Base-by-base conservation (phyloP, 2,329 filamentous ascomycete species). In the Penicillium sp. region DNA sequence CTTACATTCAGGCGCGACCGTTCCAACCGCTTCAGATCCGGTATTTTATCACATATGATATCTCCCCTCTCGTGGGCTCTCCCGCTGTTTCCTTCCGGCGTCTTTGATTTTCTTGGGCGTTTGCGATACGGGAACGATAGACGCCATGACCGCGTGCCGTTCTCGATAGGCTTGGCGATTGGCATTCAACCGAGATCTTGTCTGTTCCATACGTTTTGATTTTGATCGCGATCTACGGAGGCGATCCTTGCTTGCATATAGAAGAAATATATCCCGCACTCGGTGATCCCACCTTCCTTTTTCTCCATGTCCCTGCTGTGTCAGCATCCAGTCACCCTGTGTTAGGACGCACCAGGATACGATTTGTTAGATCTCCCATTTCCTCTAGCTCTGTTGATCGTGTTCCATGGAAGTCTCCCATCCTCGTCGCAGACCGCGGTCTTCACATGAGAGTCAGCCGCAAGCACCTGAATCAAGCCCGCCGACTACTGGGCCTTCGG, bases 211-310 rank as follows among this genome's bases (percentile, higher is more conserved):
- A 36, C 45, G 32, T 38, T 34, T 47, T 40, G 44, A 48, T 39
- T 43, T 46, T 42, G 35, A 42, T 27, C 42, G 36, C 39, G 30
- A 45, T 45, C 44, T 27, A 45, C 44, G 40, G 48, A 48, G 37
- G 32, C 30, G 39, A 31, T 42, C 39, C 29, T 32, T 39, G 41
- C 18, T 41, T 50, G 34, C 42, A 52, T 53, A 53, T 53, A 52
- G 48, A 50, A 45, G 42, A 49, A 52, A 49, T 44, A 42, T 43
- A 44, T 36, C 37, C 35, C n/a, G 29, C 10, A 13, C n/a, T 17
- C 27, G 26, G 30, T 39, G 28, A 26, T 33, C 37, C 22, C 33
- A 35, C 30, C 18, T 38, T 47, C 35, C 41, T 28, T 15, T 12
- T 18, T 8, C 40, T 9, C 20, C 32, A 29, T 11, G 25, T 11